Evolutionary conservation across 306 rosid genomes (phyloP), one percentile per base, ranked within the genome.

Genomic region (Coriaria nepalensis): DNA sequence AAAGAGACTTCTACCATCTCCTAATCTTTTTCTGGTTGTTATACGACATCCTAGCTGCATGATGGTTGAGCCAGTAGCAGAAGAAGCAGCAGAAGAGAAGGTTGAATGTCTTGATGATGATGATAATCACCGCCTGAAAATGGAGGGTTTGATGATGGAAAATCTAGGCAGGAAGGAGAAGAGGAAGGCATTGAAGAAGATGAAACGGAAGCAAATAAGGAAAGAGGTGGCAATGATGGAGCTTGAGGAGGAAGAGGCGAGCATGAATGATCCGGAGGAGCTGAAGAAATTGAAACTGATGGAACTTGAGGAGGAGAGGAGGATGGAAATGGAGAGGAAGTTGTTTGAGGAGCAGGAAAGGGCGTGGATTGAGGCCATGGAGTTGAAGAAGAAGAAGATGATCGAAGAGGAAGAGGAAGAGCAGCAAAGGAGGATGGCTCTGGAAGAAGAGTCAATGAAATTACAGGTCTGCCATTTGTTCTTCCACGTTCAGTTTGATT

Each of bases 111-210:
- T 10, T 5, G 59, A 49, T 34, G 60, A 42, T 0, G 7, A 42
- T 12, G 29, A 20, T 20, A 20, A 20, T 20, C 29, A 20, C 12
- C 29, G 7, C 45, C 10, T 12, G 53, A 34, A 8, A 45, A n/a
- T 57, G 59, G 43, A 13, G 40, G 49, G 33, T 50, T 20, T 20
- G 29, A 20, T 45, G 29, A 0, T 42, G 5, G 55, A 15, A 40
- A 50, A 11, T 6, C 14, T 53, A 73, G 62, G 61, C 49, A 73
- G 96, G 58, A 84, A 77, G 80, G 93, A 84, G 77, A 90, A 81
- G 74, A 73, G 95, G 73, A 90, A 84, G 62, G 78, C 75, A 34
- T 10, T 62, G 64, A 90, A 81, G 85, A 84, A 74, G 65, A 57
- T 68, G 71, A 90, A 74, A 75, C 70, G 97, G 54, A 81, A 83